Conservation (phyloP, 2,329 filamentous ascomycete species). For the Chaetoscypha palmicola region DNA sequence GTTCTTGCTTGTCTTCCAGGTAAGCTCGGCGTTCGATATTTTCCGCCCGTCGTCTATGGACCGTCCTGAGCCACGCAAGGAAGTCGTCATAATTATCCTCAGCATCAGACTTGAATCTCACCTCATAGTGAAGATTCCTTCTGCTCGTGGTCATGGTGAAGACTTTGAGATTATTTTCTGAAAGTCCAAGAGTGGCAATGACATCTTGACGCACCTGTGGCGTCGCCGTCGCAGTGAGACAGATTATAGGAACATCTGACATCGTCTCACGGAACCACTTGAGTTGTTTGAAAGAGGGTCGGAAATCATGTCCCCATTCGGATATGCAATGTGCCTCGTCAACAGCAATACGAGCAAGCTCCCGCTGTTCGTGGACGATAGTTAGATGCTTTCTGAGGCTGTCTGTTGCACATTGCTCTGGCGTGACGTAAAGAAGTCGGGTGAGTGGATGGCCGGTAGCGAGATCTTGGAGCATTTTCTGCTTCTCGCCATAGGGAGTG, state of each 20-base stretch:
- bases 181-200: constrained; percentile 64
- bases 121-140: constrained; percentile 83
- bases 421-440: constrained; percentile 85
- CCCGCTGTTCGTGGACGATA: constrained; percentile 68
- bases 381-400: constrained; percentile 69
- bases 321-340: constrained; percentile 97
- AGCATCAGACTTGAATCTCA: constrained; percentile 74
- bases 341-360: constrained; percentile 81
- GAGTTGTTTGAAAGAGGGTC: constrained; percentile 82
- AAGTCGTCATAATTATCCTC: constrained; percentile 69
- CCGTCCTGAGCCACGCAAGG: constrained; percentile 65
- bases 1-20: constrained; percentile 45
- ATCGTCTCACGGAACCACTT: constrained; percentile 79
- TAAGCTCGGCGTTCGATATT: constrained; percentile 50
- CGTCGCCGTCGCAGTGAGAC: constrained; percentile 87
- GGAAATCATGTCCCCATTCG: constrained; percentile 97
- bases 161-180: constrained; percentile 54
- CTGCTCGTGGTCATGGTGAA: constrained; percentile 82
- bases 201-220: constrained; percentile 75
- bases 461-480: constrained; percentile 69
- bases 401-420: constrained; percentile 74
- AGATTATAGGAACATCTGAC: constrained; percentile 83
- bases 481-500: constrained; percentile 57
- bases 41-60: constrained; percentile 60
- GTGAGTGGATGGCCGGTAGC: constrained; percentile 80